These are phyloP conservation scores for Fusarium transvaalense DNA, from an alignment of 2,329 filamentous ascomycete genomes.

Conservation along the genomic window DNA sequence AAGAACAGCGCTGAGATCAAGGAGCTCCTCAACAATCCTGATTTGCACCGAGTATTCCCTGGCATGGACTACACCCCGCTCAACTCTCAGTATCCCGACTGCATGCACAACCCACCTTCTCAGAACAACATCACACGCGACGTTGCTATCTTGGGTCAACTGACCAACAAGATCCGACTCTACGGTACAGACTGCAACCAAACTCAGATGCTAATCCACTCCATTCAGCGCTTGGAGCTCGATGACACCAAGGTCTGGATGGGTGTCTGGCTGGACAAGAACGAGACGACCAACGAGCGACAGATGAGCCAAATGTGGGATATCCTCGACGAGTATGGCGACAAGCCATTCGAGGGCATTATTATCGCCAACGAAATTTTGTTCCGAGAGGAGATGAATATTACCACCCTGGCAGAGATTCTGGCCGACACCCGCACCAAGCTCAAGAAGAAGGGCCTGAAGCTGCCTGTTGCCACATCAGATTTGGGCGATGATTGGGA, in stretches of 20 bases:
- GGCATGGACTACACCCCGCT: slow-evolving; percentile 96
- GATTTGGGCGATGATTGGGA: slow-evolving; percentile 94
- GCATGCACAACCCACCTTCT: slow-evolving; percentile 79
- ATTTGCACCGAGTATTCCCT: slow-evolving; percentile 93
- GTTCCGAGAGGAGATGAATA: slow-evolving; percentile 80
- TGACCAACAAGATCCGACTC: slow-evolving; percentile 87
- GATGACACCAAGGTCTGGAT: slow-evolving; percentile 89
- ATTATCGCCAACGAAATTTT: slow-evolving; percentile 87
- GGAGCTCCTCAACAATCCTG: slow-evolving; percentile 79
- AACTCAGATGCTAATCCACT: slow-evolving; percentile 90
- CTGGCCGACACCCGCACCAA: slow-evolving; percentile 79
- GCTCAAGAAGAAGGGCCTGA: slow-evolving; percentile 73
- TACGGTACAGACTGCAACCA: slow-evolving; percentile 99
- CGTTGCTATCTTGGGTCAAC: slow-evolving; percentile 87
- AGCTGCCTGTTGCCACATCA: slow-evolving; percentile 84
- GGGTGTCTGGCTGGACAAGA: slow-evolving; percentile 91
- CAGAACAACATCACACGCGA: slow-evolving; percentile 97
- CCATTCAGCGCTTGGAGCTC: slow-evolving; percentile 80
- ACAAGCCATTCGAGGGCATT: slow-evolving; percentile 80
- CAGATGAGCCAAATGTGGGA: slow-evolving; percentile 88
- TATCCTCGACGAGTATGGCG: slow-evolving; percentile 78
- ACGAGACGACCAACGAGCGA: slow-evolving; percentile 83
- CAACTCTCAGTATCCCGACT: slow-evolving; percentile 90
- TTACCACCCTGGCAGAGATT: slow-evolving; percentile 71
- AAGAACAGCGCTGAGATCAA: slow-evolving; percentile 85